Evolutionary conservation across 2,329 filamentous ascomycete genomes (phyloP), one percentile per base, ranked within the genome.

Genomic region (Amauroascus niger): DNA sequence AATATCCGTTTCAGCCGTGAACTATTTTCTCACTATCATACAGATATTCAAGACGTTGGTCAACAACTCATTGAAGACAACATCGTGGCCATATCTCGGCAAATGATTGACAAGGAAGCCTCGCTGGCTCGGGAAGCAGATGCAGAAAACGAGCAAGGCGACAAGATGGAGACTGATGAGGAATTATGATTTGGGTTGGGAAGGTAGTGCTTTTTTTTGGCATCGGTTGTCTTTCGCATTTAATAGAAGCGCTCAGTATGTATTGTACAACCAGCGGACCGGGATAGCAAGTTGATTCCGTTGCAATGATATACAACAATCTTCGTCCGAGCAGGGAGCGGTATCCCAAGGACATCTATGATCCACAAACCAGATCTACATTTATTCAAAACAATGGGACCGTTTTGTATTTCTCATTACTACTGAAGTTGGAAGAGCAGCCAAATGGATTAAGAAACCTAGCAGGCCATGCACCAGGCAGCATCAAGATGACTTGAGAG

Each of bases 81-180:
- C 73, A 98, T 98, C 60, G 93, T 98, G 11, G 88, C 89, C 2
- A 90, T 98, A n/a, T 94, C 89, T 60, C 80, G 91, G 69, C 93
- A 97, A 72, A 96, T 98, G 91, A 97, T 98, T 65, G 93, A 97
- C 76, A 97, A 97, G 76, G 93, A 98, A 71, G 93, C 93, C 2
- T 93, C 89, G 4, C 87, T 95, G 71, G 88, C 91, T 18, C 84
- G 71, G 78, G 86, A 56, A 67, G 70, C 71, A 53, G 70, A 59
- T 50, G 65, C 57, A 49, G 69, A 63, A 62, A 70, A 69, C 13
- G 65, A 74, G 35, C 76, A 83, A 43, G 69, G 67, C 47, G 71
- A 69, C 47, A 67, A 75, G 54, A 88, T 88, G 84, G 85, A 88
- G 13, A 77, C 82, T 44, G 86, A 88, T 62, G 82, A 86, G 60